phyloP scores from a whole-genome alignment of 306 rosid genomes.

The Trichosanthes truncata region DNA sequence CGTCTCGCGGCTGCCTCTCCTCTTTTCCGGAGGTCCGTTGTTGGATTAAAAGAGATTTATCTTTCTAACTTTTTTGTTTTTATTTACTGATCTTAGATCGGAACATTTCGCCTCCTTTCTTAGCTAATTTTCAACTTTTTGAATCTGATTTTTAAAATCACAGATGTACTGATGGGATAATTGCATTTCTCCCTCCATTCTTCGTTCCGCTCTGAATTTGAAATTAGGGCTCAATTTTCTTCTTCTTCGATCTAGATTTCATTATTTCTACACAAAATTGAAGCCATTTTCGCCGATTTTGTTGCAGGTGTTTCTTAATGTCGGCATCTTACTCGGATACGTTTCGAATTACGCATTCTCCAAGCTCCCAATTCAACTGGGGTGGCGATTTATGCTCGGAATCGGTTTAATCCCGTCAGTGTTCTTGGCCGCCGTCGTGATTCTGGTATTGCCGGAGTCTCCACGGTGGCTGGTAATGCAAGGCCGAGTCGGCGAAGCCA shows the following conservation, averaged over 20 bases:
- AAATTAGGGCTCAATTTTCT: not conserved
- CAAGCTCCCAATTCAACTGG: conserved; percentile 10
- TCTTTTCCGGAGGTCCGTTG: not conserved
- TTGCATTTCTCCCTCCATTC: too few species aligned
- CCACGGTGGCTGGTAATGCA: conserved; percentile 85
- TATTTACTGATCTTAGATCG: not conserved
- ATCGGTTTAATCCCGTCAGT: conserved; percentile 49
- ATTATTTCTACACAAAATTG: not conserved
- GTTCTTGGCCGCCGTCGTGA: conserved; percentile 33
- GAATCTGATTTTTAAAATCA: too few species aligned
- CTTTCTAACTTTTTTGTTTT: too few species aligned
- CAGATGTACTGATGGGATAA: too few species aligned
- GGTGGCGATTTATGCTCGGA: conserved; percentile 85
- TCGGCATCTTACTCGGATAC: not conserved
- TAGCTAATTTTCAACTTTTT: not conserved
- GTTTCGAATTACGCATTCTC: conserved; percentile 1
- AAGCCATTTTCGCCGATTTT: not conserved
- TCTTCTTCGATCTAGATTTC: not conserved
- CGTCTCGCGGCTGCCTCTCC: not conserved
- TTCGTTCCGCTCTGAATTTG: not conserved
- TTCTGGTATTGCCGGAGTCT: conserved; percentile 69
- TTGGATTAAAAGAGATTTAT: not conserved
- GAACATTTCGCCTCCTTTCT: not conserved
- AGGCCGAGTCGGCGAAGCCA: conserved; percentile 74
- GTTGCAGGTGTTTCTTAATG: not conserved